Evolutionary conservation across 495 filamentous ascomycete species (phyloP).

Genomic region (Neurospora pannonica): DNA sequence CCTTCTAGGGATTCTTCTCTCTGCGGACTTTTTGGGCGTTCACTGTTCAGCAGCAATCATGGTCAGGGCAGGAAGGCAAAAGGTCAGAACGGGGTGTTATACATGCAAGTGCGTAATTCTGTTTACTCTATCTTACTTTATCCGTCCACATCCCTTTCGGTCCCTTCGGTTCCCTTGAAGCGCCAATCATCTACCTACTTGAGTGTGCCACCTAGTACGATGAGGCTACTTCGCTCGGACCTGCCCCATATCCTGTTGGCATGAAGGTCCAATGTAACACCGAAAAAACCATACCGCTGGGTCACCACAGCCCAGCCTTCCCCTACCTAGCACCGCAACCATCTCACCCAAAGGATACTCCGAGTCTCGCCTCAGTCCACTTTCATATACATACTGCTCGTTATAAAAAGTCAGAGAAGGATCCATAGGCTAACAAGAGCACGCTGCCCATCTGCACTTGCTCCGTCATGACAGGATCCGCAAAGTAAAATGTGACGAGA

Average conservation of each 20-base stretch:
- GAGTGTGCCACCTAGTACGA: background rate
- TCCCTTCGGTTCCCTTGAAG: background rate
- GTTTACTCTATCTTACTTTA: background rate
- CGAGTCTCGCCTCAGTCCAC: background rate
- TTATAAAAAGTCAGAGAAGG: background rate
- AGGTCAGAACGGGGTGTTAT: slow-evolving; percentile 27
- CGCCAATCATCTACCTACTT: background rate
- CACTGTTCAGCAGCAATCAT: slow-evolving; percentile 8
- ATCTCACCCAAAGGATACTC: background rate
- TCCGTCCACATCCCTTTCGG: background rate
- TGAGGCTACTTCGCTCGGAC: slow-evolving; percentile 6
- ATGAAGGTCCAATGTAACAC: background rate
- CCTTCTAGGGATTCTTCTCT: background rate
- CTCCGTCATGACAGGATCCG: slow-evolving; percentile 9
- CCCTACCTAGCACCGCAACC: background rate
- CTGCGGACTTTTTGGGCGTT: background rate
- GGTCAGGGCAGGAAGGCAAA: slow-evolving; percentile 29
- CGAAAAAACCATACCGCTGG: background rate
- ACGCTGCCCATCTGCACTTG: background rate
- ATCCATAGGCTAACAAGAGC: background rate
- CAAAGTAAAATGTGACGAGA: slow-evolving; percentile 33
- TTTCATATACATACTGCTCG: background rate
- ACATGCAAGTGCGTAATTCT: slow-evolving; percentile 30
- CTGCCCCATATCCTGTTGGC: background rate
- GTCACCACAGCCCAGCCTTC: background rate